Evolutionary conservation across 495 filamentous ascomycete species (phyloP), one percentile per base, ranked within the genome.

Genomic region (Lophiostoma macrostomum): DNA sequence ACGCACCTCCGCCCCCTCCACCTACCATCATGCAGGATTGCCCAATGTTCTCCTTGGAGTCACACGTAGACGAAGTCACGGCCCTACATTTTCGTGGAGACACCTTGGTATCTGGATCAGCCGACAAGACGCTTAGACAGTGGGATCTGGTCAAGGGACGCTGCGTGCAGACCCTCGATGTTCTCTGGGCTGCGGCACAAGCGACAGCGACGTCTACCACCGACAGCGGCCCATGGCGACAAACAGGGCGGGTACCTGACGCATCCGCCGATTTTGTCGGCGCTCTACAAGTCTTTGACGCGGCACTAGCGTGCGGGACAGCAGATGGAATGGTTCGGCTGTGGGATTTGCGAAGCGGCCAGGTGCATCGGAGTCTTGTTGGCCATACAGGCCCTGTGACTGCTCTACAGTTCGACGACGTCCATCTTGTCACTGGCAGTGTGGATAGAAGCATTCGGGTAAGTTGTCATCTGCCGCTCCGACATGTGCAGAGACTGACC

Each of bases 111-210:
- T 98, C 93, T 3, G 93, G 93, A 12, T 97, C 93, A 4, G 85
- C 94, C 5, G 93, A 98, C 69, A 98, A 98, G 75, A 98, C 93
- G 2, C 71, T 98, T 34, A 81, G 93, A 37, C 93, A 99, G 70
- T 99, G 93, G 93, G 93, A 99, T 77, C 73, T 99, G 27, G 85
- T 87, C 54, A 95, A 89, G 64, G 93, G 93, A 6, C 85, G 94
- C 42, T 97, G 93, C 69, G 88, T 97, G 25, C 93, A 99, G 71
- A 99, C 93, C 1, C 74, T 99, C 23, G 93, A 99, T 70, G 91
- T 99, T n/a, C 83, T 99, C 59, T 99, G 93, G 93, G 93, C 93
- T 4, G 89, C 93, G 1, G 90, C 93, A 2, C 94, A 97, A 67
- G 90, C 89, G 50, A 77, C 79, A 57, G 56, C 61, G 5, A 52